Conservation (phyloP, 2,329 filamentous ascomycete species). For the Ilyonectria mors-panacis region DNA sequence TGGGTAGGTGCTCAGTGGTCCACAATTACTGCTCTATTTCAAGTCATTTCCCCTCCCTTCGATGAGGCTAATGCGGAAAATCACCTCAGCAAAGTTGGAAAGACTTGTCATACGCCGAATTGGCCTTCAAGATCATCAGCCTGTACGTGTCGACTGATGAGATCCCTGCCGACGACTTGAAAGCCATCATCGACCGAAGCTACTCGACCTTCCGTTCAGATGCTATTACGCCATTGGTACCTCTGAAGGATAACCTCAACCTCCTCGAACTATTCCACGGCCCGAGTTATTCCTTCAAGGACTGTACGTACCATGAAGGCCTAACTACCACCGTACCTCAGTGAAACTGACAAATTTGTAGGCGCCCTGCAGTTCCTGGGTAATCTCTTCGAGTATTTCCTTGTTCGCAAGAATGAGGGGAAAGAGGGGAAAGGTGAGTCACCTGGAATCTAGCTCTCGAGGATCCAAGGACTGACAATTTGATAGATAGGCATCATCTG, state of each 20-base stretch:
- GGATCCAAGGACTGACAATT: conserved; percentile 41
- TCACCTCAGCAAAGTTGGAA: conserved; percentile 15
- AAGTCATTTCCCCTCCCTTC: not conserved
- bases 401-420: conserved; percentile 76
- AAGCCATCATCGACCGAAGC: conserved; percentile 82
- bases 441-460: not conserved
- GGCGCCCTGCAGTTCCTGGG: conserved; percentile 90
- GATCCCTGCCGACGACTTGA: conserved; percentile 82
- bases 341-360: not conserved
- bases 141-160: conserved; percentile 82
- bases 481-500: conserved; percentile 79
- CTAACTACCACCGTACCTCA: not conserved
- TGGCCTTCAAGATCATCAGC: conserved; percentile 79
- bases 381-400: conserved; percentile 95
- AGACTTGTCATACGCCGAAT: conserved; percentile 17
- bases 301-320: conserved; percentile 53
- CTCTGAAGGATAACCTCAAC: conserved; percentile 76
- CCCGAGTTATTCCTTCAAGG: conserved; percentile 95
- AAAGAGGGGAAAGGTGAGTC: conserved; percentile 40
- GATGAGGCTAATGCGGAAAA: conserved; percentile 4
- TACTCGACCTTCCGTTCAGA: conserved; percentile 90
- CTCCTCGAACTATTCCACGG: conserved; percentile 93
- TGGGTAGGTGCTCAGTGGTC: conserved; percentile 12
- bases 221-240: conserved; percentile 77
- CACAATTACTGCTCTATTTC: not conserved